phyloP scores from a whole-genome alignment of 192 early-diverging fungal species.

The Mortierella antarctica region DNA sequence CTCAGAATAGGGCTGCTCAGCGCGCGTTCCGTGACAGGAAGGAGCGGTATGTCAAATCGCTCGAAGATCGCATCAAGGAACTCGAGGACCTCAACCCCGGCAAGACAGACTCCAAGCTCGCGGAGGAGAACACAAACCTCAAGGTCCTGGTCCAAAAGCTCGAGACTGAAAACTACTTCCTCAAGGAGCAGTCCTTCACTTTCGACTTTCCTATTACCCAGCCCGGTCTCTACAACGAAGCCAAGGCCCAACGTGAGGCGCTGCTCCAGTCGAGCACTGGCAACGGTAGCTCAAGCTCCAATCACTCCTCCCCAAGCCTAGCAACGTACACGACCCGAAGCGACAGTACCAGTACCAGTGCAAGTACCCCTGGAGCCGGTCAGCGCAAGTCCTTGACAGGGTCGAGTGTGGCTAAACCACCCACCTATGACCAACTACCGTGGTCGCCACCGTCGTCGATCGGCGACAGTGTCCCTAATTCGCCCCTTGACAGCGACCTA shows the following conservation, averaged over 20 bases:
- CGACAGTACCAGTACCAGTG: neutral
- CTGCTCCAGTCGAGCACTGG: neutral
- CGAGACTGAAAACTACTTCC: conserved; percentile 64
- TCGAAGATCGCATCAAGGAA: conserved; percentile 81
- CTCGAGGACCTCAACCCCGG: conserved; percentile 68
- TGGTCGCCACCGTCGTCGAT: conserved; percentile 50
- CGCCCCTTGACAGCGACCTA: conserved; percentile 28
- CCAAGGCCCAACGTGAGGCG: conserved; percentile 7
- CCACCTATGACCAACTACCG: conserved; percentile 31
- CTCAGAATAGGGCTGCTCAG: conserved; percentile 86
- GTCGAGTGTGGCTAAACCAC: conserved; percentile 22
- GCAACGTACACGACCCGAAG: conserved; percentile 8
- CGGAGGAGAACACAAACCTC: conserved; percentile 60
- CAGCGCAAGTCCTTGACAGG: conserved; percentile 17
- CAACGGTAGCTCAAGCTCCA: conserved; percentile 1
- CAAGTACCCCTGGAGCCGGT: neutral
- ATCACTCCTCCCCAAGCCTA: conserved; percentile 15
- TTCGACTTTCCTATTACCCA: conserved; percentile 64
- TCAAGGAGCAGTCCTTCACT: conserved; percentile 62
- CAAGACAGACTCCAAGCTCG: conserved; percentile 51
- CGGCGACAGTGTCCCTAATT: conserved; percentile 51
- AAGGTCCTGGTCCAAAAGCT: conserved; percentile 60
- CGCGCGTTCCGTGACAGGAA: conserved; percentile 91
- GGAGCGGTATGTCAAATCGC: conserved; percentile 81
- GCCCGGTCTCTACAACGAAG: conserved; percentile 47